phyloP scores from a whole-genome alignment of 768 basidiomycete species.

The Amanita phalloides region DNA sequence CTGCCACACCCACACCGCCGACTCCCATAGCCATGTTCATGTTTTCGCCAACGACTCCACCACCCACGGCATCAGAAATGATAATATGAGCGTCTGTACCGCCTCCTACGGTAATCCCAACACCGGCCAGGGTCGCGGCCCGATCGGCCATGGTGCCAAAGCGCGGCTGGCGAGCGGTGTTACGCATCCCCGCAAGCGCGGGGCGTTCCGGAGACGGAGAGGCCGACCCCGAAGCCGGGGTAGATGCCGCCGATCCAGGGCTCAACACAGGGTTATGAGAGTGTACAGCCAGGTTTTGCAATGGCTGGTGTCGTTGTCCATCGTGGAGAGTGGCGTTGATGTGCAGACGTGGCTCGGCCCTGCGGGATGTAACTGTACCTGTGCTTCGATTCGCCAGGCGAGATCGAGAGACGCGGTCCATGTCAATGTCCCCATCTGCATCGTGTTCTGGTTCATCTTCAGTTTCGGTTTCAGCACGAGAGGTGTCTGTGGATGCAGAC shows the following conservation, averaged over 20 bases:
- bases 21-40: conserved; percentile 7
- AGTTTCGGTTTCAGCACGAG: conserved; percentile 63
- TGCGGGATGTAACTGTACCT: neutral
- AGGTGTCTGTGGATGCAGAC: conserved; percentile 30
- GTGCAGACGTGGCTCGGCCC: neutral
- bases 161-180: conserved; percentile 5
- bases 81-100: conserved; percentile 31
- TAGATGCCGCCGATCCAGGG: conserved; percentile 3
- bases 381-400: neutral
- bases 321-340: conserved; percentile 8
- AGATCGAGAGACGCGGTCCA: conserved; percentile 15
- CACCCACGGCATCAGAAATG: conserved; percentile 13
- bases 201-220: conserved; percentile 23
- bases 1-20: conserved; percentile 26
- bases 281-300: neutral
- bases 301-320: conserved; percentile 9
- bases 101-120: conserved; percentile 16
- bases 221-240: conserved; percentile 18
- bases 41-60: conserved; percentile 1
- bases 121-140: conserved; percentile 11
- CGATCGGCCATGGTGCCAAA: conserved; percentile 14
- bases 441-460: conserved; percentile 71
- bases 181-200: conserved; percentile 9
- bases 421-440: conserved; percentile 48
- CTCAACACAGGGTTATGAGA: neutral